These are phyloP conservation scores for Populus trichocarpa DNA, from an alignment of 441 rosid species.

Conservation along the genomic window DNA sequence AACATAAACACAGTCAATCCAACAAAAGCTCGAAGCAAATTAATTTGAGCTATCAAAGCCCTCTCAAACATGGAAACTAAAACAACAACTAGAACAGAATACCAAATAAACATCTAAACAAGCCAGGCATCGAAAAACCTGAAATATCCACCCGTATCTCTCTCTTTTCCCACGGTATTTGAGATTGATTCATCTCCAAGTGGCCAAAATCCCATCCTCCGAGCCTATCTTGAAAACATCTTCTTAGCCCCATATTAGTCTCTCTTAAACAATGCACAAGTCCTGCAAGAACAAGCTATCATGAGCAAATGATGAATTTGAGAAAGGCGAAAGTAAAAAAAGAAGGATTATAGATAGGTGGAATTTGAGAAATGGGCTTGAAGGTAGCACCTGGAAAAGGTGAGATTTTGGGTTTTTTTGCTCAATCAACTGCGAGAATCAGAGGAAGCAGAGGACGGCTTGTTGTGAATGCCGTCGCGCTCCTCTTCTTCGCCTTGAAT, in stretches of 20 bases:
- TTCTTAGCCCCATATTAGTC: conserved; percentile 18
- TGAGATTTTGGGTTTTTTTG: conserved; percentile 18
- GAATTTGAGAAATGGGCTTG: conserved; percentile 14
- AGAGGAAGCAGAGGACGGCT: conserved; percentile 86
- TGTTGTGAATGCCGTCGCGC: conserved; percentile 62
- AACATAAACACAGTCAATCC: conserved; percentile 24
- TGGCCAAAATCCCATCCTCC: conserved; percentile 5
- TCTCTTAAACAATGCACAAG: conserved; percentile 15
- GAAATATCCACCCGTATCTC: conserved; percentile 41
- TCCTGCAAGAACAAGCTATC: conserved; percentile 15
- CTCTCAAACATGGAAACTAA: conserved; percentile 27
- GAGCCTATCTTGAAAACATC: conserved; percentile 32
- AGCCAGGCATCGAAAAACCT: conserved; percentile 54
- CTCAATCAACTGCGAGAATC: conserved; percentile 67
- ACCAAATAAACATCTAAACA: conserved; percentile 23
- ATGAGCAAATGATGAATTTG: not conserved
- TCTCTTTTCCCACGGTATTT: conserved; percentile 25
- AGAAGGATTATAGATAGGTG: not conserved
- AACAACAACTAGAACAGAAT: conserved; percentile 3
- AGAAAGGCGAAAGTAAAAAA: not conserved
- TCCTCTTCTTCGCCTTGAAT: conserved; percentile 84
- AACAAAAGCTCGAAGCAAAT: conserved; percentile 11
- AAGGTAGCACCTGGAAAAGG: conserved; percentile 41
- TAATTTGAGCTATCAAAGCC: conserved; percentile 33
- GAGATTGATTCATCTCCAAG: conserved; percentile 44